Percentiles rank a stretch among this genome's conserved stretches.
These are phyloP conservation scores for Diplogelasinospora grovesii DNA, from an alignment of 495 filamentous ascomycete genomes.

Conservation along the genomic window DNA sequence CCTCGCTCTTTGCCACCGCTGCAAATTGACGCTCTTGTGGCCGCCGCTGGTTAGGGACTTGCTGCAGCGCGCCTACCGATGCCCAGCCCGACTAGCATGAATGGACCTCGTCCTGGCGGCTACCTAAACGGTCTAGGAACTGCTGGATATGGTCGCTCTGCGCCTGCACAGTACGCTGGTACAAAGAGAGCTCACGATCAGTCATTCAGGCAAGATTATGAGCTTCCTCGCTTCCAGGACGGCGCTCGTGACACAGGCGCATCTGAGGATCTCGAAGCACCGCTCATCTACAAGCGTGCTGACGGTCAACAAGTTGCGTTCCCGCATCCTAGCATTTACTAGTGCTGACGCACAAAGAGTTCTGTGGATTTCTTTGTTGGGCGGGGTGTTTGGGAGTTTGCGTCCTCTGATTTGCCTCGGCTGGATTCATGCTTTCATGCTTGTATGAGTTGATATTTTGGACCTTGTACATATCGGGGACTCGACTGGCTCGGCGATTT, in stretches of 20 bases:
- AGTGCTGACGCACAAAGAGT: not conserved
- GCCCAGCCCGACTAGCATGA: conserved; percentile 5
- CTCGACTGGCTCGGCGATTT: no score
- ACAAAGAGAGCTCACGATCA: conserved; percentile 24
- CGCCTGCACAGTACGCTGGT: conserved; percentile 17
- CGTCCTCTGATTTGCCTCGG: not conserved
- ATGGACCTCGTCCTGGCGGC: not conserved
- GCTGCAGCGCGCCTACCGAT: conserved; percentile 5
- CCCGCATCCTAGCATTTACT: not conserved
- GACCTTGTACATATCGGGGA: not conserved
- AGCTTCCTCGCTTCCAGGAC: conserved; percentile 17
- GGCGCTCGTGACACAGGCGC: conserved; percentile 19
- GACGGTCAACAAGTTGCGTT: conserved; percentile 8
- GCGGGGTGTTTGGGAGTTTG: conserved; percentile 2
- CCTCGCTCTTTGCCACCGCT: conserved; percentile 15
- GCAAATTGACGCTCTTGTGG: conserved; percentile 5
- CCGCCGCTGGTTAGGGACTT: not conserved
- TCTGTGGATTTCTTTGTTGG: not conserved
- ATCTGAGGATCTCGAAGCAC: conserved; percentile 9
- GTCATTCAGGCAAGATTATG: conserved; percentile 13
- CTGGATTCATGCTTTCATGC: not conserved
- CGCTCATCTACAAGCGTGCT: conserved; percentile 17
- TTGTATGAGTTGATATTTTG: not conserved
- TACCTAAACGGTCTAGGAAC: conserved; percentile 9
- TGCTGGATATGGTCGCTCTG: conserved; percentile 5